Percentiles rank a stretch among this genome's conserved stretches.
Conservation (phyloP, 306 rosid species). For the Castanea mollissima region DNA sequence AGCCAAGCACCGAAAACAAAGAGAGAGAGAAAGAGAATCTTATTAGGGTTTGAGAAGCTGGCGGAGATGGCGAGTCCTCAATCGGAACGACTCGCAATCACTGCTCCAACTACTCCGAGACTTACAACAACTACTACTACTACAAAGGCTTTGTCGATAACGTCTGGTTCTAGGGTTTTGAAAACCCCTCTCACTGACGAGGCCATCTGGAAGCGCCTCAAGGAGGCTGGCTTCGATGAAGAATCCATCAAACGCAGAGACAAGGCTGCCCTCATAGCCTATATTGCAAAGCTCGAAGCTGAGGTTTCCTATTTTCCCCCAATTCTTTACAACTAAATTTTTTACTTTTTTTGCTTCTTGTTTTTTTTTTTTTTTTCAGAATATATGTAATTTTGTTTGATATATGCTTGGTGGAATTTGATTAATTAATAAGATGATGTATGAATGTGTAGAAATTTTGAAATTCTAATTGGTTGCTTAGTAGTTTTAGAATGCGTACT, state of each 20-base stretch:
- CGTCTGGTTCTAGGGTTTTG: constrained; percentile 88
- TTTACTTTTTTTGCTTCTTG: background rate
- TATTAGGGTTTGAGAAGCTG: constrained; percentile 33
- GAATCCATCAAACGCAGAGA: constrained; percentile 76
- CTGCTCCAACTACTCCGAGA: constrained; percentile 5
- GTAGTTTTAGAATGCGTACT: background rate
- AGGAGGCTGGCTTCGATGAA: constrained; percentile 83
- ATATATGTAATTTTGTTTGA: background rate
- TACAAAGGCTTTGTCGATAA: constrained; percentile 51
- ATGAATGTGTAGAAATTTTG: background rate
- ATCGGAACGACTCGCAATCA: constrained; percentile 24
- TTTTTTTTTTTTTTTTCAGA: background rate
- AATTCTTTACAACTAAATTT: background rate
- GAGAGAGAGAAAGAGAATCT: background rate
- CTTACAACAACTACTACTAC: background rate
- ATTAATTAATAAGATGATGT: background rate
- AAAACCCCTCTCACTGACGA: constrained; percentile 70
- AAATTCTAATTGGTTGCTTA: background rate
- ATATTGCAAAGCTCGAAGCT: constrained; percentile 89
- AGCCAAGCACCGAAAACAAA: background rate
- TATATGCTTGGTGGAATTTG: constrained; percentile 3
- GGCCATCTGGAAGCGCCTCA: constrained; percentile 82
- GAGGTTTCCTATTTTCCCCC: constrained; percentile 48
- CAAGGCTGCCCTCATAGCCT: constrained; percentile 85
- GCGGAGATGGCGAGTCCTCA: constrained; percentile 63